Evolutionary conservation across 352 stramenopile species (phyloP), one percentile per base, ranked within the genome.

Genomic region (Phytophthora nicotianae): DNA sequence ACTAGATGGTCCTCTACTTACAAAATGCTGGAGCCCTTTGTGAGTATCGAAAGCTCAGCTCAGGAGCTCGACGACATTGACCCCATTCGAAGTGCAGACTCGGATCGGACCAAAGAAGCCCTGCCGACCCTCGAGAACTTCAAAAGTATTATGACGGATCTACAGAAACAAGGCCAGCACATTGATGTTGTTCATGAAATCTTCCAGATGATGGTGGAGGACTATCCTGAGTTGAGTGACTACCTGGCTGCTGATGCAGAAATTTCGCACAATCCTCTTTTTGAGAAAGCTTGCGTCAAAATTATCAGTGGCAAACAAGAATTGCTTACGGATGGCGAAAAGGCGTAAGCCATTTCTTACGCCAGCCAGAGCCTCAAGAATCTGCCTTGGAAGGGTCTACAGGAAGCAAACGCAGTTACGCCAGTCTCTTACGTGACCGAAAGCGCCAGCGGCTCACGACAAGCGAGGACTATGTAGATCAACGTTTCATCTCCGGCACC

Each of bases 21-120:
- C 21, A 50, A 50, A 32, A 50, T 35, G 21, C 42, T 50, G 13
- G 42, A 50, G 21, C 20, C 13, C 8, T 50, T 35, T n/a, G 11
- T 50, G 42, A 1, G 16, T 7, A 50, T 50, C 8, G 42, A 50
- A 33, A 10, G 23, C 10, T 2, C 26, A 21, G 23, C 37, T 6
- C 11, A 21, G 16, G 2, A 43, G 37, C 5, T 21, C 3, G 37
- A 13, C 37, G 37, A 43, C 14, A 7, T 43, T 3, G 7, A 43
- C 16, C 7, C 37, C 16, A 43, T 43, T 23, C 5, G n/a, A 21
- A 16, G 42, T 50, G 16, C 14, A 0, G 11, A 50, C 21, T 50
- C 21, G 1, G 42, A 50, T 11, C 10, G 32, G 13, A 38, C n/a
- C 0, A 38, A 38, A 38, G n/a, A 2, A 16, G 5, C n/a, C 11